Conservation (phyloP, 345 rosid species). For the Camelina sativa region DNA sequence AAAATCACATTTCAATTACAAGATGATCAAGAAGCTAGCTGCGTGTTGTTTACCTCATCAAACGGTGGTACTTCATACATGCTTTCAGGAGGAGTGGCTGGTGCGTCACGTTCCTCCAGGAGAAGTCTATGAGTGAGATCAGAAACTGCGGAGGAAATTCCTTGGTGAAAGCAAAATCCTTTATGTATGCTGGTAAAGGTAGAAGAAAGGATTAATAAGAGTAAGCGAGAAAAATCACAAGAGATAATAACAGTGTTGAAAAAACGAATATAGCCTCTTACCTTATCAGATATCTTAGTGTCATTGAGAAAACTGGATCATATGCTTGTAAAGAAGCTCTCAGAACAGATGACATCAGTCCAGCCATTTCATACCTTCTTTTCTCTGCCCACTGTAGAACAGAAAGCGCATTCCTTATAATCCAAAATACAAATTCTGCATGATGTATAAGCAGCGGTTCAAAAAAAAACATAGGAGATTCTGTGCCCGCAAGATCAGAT, state of each 20-base stretch:
- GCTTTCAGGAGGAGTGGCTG: conserved; percentile 75
- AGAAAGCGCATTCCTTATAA: conserved; percentile 34
- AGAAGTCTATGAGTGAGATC: conserved; percentile 88
- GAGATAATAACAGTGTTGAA: neutral
- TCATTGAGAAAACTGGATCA: conserved; percentile 83
- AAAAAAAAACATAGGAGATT: neutral
- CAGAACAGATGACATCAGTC: conserved; percentile 81
- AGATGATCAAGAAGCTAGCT: conserved; percentile 20
- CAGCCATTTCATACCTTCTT: conserved; percentile 93
- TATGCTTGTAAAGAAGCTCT: conserved; percentile 88
- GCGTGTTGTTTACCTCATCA: conserved; percentile 67
- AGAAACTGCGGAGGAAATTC: conserved; percentile 79
- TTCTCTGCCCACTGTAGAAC: conserved; percentile 84
- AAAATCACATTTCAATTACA: conserved; percentile 1
- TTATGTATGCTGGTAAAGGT: conserved; percentile 74
- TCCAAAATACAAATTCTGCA: conserved; percentile 37
- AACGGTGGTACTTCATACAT: conserved; percentile 82
- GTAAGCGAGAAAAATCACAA: conserved; percentile 1
- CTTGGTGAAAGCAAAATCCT: conserved; percentile 81
- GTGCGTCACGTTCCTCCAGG: conserved; percentile 82
- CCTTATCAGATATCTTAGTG: conserved; percentile 89
- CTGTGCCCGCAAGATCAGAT: neutral
- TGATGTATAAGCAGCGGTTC: conserved; percentile 27
- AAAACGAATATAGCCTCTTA: conserved; percentile 27
- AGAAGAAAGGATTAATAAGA: conserved; percentile 19